A percentile compares a stretch with the other conserved stretches of the same genome.
Evolutionary conservation across 1,284 basidiomycete genomes (phyloP).

Genomic region (Trichosporon sp.): DNA sequence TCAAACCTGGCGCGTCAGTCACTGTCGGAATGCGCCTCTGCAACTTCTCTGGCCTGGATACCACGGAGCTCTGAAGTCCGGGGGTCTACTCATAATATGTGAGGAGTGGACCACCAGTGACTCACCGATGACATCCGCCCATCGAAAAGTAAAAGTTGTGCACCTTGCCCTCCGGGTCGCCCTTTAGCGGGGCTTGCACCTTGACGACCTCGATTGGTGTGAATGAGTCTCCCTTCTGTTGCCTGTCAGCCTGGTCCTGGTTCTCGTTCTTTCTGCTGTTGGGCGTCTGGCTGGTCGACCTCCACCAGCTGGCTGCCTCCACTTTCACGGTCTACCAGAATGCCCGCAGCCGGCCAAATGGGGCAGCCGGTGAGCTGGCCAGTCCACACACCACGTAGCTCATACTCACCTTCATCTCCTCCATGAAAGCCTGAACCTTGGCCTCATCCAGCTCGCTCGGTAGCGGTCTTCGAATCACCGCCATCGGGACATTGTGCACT

Average conservation of each 20-base stretch:
- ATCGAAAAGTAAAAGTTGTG: slow-evolving; percentile 47
- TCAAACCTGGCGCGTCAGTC: slow-evolving; percentile 35
- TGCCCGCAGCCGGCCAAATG: neutral
- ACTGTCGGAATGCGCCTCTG: neutral
- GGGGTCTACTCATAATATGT: too few relatives aligned
- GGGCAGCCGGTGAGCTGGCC: too few relatives aligned
- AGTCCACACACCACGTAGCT: neutral
- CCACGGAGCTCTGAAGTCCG: too few relatives aligned
- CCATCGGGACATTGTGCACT: slow-evolving; percentile 45
- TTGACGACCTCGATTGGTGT: slow-evolving; percentile 49
- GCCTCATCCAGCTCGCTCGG: slow-evolving; percentile 46
- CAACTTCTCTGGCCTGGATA: too few relatives aligned
- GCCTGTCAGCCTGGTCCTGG: neutral
- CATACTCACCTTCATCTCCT: slow-evolving; percentile 44
- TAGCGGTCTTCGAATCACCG: slow-evolving; percentile 45
- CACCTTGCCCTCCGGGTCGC: slow-evolving; percentile 23
- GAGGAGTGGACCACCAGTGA: too few relatives aligned
- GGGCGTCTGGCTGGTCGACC: neutral
- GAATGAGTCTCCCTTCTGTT: slow-evolving; percentile 45
- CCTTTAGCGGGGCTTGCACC: slow-evolving; percentile 37
- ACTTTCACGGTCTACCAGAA: neutral
- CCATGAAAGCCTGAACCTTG: slow-evolving; percentile 47
- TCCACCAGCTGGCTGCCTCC: neutral
- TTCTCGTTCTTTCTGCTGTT: neutral
- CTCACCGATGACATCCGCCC: slow-evolving; percentile 47